A percentile compares a stretch with the other conserved stretches of the same genome.
Conservation (phyloP, 352 stramenopile species). For the Pythium sp. region DNA sequence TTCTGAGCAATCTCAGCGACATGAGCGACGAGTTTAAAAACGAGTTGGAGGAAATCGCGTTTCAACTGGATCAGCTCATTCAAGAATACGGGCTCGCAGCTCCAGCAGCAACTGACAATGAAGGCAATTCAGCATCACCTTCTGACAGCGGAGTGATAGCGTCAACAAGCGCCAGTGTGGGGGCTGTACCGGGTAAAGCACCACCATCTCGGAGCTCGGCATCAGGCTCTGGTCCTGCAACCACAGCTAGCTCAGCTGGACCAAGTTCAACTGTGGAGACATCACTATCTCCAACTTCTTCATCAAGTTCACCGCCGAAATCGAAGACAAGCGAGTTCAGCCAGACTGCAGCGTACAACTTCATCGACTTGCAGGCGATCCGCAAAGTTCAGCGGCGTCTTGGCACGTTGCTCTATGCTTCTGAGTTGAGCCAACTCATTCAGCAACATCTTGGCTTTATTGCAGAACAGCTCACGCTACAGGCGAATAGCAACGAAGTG, state of each 20-base stretch:
- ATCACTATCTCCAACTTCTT: not conserved
- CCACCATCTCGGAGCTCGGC: constrained; percentile 1
- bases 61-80: constrained; percentile 49
- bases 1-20: constrained; percentile 43
- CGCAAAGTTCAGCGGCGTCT: constrained; percentile 78
- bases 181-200: not conserved
- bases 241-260: not conserved
- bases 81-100: constrained; percentile 13
- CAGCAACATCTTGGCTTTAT: constrained; percentile 53
- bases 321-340: constrained; percentile 8
- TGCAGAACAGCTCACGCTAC: constrained; percentile 50
- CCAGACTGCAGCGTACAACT: constrained; percentile 8
- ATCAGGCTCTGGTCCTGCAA: not conserved
- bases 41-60: constrained; percentile 49
- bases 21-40: constrained; percentile 52
- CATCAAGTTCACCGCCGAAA: constrained; percentile 1
- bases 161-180: not conserved
- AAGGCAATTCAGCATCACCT: not conserved
- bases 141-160: not conserved
- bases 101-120: not conserved
- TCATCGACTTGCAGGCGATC: constrained; percentile 75
- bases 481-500: constrained; percentile 59
- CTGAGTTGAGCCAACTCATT: constrained; percentile 52
- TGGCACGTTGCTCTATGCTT: constrained; percentile 66
- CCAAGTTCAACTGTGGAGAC: not conserved